Base-by-base conservation (phyloP, 345 rosid genomes). In the Gynandropsis gynandra region DNA sequence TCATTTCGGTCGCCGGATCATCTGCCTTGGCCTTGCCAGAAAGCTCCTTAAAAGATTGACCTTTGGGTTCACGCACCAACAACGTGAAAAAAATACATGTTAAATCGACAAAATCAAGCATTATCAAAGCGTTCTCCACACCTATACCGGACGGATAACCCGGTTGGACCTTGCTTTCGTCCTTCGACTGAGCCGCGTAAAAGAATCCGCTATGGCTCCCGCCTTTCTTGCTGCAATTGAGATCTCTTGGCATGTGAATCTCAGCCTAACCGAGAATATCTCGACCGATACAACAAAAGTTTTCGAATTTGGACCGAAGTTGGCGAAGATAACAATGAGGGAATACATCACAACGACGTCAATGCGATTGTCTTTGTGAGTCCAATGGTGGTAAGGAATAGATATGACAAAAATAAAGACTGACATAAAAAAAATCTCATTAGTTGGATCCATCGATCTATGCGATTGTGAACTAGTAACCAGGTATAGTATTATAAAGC, bases 341-440 rank as follows among this genome's bases (percentile, higher is more conserved):
- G 77, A 68, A 35, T 76, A 79, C 37, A 79, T 59, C 4, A 73
- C 46, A 33, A 79, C 72, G 12, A 78, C 76, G 1, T 79, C 78
- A 0, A 76, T 62, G 16, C 66, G 38, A 54, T 75, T 59, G 16
- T 64, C 55, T 5, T 31, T 72, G 34, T 67, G 74, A 4, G 64
- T 65, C 84, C 81, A 79, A 33, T 73, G 79, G 39, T 73, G 4
- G 56, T 78, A 75, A 52, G 80, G 83, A 18, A 78, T 58, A 14
- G 76, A 80, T 32, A 78, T 39, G 10, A 76, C 78, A 15, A 75
- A 72, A 74, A 78, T 78, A 34, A 75, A 75, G 1, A 78, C 78
- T 4, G 71, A 70, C 83, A 78, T 78, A 72, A 72, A 60, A 78
- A 75, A 66, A 78, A 78, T 14, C 83, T 74, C 76, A 79, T 73